Conservation (phyloP, 345 rosid species). For the Boechera divaricarpa region DNA sequence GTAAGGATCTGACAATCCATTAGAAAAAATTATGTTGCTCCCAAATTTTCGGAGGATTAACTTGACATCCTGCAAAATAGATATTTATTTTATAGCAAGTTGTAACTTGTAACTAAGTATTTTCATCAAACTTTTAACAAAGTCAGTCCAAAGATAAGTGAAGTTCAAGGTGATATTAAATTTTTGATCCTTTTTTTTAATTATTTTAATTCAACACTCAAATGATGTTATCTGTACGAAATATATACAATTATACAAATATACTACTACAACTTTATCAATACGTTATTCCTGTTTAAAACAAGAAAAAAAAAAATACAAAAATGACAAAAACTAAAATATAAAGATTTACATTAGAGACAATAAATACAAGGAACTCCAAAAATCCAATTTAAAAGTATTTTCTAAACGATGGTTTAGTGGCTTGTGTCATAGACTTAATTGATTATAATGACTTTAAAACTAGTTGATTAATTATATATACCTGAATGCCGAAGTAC, state of each 20-base stretch:
- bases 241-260: background rate
- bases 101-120: background rate
- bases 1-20: conserved; percentile 58
- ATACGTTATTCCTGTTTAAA: background rate
- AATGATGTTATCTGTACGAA: background rate
- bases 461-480: conserved; percentile 10
- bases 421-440: background rate
- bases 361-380: background rate
- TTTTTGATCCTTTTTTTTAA: too few relatives aligned
- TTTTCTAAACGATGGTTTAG: background rate
- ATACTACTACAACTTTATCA: background rate
- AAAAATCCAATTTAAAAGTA: background rate
- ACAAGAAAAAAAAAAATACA: background rate
- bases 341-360: background rate
- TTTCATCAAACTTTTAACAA: background rate
- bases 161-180: too few relatives aligned
- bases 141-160: background rate
- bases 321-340: background rate
- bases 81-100: background rate
- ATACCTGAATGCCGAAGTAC: conserved; percentile 55
- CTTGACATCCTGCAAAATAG: conserved; percentile 49
- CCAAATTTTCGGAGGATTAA: conserved; percentile 49
- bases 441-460: background rate
- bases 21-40: conserved; percentile 62
- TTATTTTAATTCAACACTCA: too few relatives aligned